These are phyloP conservation scores for Leccinum uliginosum DNA, from an alignment of 768 basidiomycete species.

Conservation along the genomic window DNA sequence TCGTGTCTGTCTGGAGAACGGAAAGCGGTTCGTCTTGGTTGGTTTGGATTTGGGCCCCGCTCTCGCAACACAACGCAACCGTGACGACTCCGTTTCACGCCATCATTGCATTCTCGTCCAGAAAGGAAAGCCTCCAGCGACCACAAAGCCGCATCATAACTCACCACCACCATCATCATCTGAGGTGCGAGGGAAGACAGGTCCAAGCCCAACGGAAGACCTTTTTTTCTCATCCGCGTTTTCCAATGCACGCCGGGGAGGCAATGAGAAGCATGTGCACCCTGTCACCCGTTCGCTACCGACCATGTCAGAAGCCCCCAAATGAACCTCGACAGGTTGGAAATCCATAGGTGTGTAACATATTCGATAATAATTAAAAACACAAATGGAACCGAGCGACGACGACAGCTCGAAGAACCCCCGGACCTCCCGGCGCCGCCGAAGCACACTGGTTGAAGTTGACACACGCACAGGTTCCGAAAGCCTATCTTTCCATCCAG, in stretches of 20 bases:
- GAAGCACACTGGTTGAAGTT: background rate
- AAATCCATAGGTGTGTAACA: background rate
- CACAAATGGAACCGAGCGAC: background rate
- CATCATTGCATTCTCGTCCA: background rate
- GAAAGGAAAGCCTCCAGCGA: background rate
- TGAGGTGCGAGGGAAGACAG: background rate
- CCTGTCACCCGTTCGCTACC: slow-evolving; percentile 21
- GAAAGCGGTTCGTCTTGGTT: background rate
- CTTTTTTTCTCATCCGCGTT: background rate
- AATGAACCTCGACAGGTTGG: background rate
- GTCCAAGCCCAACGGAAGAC: background rate
- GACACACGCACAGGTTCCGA: background rate
- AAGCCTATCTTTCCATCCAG: background rate
- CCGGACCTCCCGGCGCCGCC: background rate
- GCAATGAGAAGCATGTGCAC: slow-evolving; percentile 14
- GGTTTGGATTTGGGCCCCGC: background rate
- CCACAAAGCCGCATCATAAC: background rate
- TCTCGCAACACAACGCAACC: background rate
- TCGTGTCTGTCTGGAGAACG: background rate
- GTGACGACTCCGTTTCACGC: background rate
- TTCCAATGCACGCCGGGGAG: background rate
- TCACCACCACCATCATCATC: background rate
- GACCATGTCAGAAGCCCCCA: background rate
- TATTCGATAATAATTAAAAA: background rate
- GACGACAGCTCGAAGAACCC: background rate